Base-by-base conservation (phyloP, 805 yeast species). In the Kodamaea fukazawae region DNA sequence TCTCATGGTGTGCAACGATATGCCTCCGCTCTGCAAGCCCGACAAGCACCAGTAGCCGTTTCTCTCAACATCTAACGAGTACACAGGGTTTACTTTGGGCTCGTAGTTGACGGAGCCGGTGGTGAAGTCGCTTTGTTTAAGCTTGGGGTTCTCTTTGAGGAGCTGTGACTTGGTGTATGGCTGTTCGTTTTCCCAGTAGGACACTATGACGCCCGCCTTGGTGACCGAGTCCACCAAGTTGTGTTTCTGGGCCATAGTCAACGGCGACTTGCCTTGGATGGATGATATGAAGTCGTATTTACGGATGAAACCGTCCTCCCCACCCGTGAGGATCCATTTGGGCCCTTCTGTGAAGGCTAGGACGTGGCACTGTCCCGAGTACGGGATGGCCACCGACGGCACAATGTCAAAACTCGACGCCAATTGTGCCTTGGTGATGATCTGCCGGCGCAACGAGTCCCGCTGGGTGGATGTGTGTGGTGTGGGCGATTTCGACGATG, bases 151-250 rank as follows among this genome's bases (percentile, higher is more conserved):
- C 15, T 49, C 31, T 18, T 67, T 74, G 60, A 46, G 56, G 33
- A 51, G 54, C 43, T 70, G 69, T 42, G 71, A 55, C 45, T 67
- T 67, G 23, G 70, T 62, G 41, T 78, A 67, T 0, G 98, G 97
- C 53, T 89, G 86, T 63, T 93, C 98, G 60, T 93, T 93, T 55
- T 91, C 98, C 96, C 97, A 93, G 65, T 88, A 91, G 0, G 93
- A 83, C 11, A 75, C 57, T 4, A 90, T 63, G 4, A 87, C 82
- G 5, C 98, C 99, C 0, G 89, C 93, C 54, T 84, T 83, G 7
- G 84, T 75, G 23, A 93, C 78, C 1, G 93, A 77, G 57, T 93
- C 99, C 16, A 88, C 88, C 36, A 89, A 70, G 35, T 86, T 84
- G 60, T 93, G 98, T 53, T 79, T 79, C 59, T 93, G 99, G 2